Evolutionary conservation across 768 basidiomycete genomes (phyloP).

Genomic region (Lentinus brumalis): DNA sequence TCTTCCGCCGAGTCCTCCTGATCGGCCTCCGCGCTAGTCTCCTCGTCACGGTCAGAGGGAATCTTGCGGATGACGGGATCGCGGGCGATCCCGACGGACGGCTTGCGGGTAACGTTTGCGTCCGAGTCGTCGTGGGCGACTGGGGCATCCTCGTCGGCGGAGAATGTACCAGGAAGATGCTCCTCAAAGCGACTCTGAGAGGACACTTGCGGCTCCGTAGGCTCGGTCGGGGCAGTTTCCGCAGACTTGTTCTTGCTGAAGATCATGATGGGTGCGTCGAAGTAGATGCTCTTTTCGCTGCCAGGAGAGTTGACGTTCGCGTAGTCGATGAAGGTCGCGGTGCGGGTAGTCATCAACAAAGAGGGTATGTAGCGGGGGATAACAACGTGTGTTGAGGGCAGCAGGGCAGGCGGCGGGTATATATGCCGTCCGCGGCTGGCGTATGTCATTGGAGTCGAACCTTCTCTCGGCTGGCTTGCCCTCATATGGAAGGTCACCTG

Average conservation of each 20-base stretch:
- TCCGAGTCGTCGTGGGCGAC: neutral
- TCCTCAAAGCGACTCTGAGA: neutral
- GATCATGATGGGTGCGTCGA: constrained; percentile 45
- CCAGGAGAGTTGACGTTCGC: constrained; percentile 20
- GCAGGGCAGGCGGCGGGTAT: neutral
- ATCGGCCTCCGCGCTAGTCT: neutral
- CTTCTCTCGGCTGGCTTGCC: constrained; percentile 8
- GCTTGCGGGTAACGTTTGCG: neutral
- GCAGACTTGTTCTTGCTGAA: constrained; percentile 18
- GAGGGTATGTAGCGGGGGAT: neutral
- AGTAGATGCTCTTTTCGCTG: constrained; percentile 43
- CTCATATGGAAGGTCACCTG: constrained; percentile 8
- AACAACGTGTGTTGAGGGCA: neutral
- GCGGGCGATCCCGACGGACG: constrained; percentile 11
- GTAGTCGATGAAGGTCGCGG: constrained; percentile 19
- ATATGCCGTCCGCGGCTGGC: neutral
- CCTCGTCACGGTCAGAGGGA: constrained; percentile 10
- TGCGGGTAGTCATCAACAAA: constrained; percentile 4
- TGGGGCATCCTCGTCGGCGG: neutral
- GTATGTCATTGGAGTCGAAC: constrained; percentile 18
- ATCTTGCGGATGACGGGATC: constrained; percentile 10
- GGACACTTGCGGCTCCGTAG: neutral
- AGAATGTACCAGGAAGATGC: constrained; percentile 1
- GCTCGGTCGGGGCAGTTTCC: neutral
- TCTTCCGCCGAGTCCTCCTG: neutral